Evolutionary conservation across 2,329 filamentous ascomycete species (phyloP).

Genomic region (Arthrobotrys entomopaga): DNA sequence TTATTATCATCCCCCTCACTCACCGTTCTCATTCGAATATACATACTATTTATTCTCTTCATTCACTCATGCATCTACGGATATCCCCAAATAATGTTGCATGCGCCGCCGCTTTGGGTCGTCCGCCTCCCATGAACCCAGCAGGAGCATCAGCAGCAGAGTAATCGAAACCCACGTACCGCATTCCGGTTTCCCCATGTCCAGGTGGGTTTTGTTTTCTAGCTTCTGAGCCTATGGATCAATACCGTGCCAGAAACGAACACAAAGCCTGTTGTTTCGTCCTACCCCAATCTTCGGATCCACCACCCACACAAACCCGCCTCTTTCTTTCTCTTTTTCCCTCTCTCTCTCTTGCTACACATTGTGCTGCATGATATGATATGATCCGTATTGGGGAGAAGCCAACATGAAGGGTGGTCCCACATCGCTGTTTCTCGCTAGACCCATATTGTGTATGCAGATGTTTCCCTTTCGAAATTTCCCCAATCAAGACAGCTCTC

Average conservation of each 20-base stretch:
- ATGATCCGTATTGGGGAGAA: conserved; percentile 39
- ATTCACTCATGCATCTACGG: neutral
- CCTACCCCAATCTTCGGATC: conserved; percentile 51
- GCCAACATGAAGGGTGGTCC: conserved; percentile 6
- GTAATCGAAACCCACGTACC: conserved; percentile 23
- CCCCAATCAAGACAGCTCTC: too few species aligned
- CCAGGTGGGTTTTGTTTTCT: conserved; percentile 9
- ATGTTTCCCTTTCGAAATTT: too few species aligned
- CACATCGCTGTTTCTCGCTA: conserved; percentile 22
- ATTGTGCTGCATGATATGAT: conserved; percentile 32
- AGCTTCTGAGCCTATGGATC: conserved; percentile 25
- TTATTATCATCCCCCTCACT: conserved; percentile 3
- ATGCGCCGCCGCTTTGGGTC: conserved; percentile 1
- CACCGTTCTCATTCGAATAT: neutral
- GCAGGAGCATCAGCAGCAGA: conserved; percentile 22
- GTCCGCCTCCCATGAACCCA: conserved; percentile 31
- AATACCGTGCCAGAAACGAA: conserved; percentile 36
- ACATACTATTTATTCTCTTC: too few species aligned
- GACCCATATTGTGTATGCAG: conserved; percentile 4
- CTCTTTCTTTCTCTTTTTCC: too few species aligned
- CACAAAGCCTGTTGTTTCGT: conserved; percentile 41
- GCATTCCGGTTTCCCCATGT: conserved; percentile 31
- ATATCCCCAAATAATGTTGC: conserved; percentile 7
- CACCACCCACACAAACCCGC: conserved; percentile 50
- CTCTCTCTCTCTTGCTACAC: too few species aligned